phyloP scores from a whole-genome alignment of 2,329 filamentous ascomycete species.

The Bipolaris victoriae region DNA sequence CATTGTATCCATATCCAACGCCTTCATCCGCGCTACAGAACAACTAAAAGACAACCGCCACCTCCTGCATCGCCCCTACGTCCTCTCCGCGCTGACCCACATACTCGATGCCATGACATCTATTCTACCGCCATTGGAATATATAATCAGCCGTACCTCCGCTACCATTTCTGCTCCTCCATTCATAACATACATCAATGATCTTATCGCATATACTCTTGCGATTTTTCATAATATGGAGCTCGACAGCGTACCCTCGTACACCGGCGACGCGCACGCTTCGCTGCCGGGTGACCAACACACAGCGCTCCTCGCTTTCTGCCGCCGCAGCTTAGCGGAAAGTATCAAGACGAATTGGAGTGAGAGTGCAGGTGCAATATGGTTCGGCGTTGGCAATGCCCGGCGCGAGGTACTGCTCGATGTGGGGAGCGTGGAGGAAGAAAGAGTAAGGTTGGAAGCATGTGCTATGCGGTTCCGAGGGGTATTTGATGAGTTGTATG shows the following conservation, averaged over 20 bases:
- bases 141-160: constrained; percentile 49
- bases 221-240: constrained; percentile 31
- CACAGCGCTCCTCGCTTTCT: constrained; percentile 33
- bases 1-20: constrained; percentile 49
- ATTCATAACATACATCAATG: constrained; percentile 49
- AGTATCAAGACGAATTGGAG: constrained; percentile 56
- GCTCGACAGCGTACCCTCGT: constrained; percentile 25
- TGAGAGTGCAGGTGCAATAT: constrained; percentile 48
- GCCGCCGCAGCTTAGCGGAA: constrained; percentile 51
- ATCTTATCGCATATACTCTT: constrained; percentile 47
- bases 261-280: constrained; percentile 18
- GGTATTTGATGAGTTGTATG: background rate
- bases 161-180: constrained; percentile 21
- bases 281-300: constrained; percentile 1
- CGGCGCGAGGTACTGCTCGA: constrained; percentile 54
- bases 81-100: constrained; percentile 48
- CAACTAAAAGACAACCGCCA: constrained; percentile 43
- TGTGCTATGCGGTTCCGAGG: constrained; percentile 28
- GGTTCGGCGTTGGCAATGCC: constrained; percentile 54
- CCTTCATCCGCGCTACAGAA: constrained; percentile 47
- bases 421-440: constrained; percentile 37
- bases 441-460: constrained; percentile 26
- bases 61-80: constrained; percentile 48
- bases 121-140: constrained; percentile 54
- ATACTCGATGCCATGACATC: constrained; percentile 53